These are phyloP conservation scores for Cyphellophora attinorum DNA, from an alignment of 2,329 filamentous ascomycete genomes.

Conservation along the genomic window DNA sequence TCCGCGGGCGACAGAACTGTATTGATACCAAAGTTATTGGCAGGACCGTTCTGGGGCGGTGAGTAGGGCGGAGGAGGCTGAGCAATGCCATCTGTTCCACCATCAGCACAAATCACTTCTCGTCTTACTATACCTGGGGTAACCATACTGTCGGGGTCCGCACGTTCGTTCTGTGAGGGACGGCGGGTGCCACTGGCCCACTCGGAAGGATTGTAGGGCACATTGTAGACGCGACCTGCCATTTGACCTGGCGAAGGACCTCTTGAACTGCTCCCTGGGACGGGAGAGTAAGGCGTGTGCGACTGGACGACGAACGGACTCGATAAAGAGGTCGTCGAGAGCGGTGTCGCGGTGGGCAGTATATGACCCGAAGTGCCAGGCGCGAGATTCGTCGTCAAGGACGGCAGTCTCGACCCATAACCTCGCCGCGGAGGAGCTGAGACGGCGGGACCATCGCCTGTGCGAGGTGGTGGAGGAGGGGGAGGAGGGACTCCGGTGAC, in stretches of 20 bases:
- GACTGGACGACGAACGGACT: constrained; percentile 4
- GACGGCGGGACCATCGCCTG: constrained; percentile 22
- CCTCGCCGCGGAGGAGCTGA: constrained; percentile 30
- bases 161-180: constrained; percentile 5
- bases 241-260: constrained; percentile 33
- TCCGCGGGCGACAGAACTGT: neutral
- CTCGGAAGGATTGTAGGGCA: constrained; percentile 40
- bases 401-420: constrained; percentile 31
- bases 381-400: constrained; percentile 32
- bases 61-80: constrained; percentile 17
- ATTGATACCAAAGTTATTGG: too few species aligned
- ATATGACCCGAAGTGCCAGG: neutral
- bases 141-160: constrained; percentile 11
- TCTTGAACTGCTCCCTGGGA: constrained; percentile 21
- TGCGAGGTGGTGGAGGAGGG: constrained; percentile 19
- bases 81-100: constrained; percentile 14
- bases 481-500: constrained; percentile 12
- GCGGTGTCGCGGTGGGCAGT: constrained; percentile 2
- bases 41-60: constrained; percentile 8
- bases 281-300: constrained; percentile 18
- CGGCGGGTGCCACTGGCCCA: constrained; percentile 31
- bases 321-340: constrained; percentile 4
- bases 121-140: neutral
- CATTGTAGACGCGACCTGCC: constrained; percentile 34
- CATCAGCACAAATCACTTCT: constrained; percentile 11